These are phyloP conservation scores for Penicillium polonicum DNA, from an alignment of 2,329 filamentous ascomycete species.

Conservation along the genomic window DNA sequence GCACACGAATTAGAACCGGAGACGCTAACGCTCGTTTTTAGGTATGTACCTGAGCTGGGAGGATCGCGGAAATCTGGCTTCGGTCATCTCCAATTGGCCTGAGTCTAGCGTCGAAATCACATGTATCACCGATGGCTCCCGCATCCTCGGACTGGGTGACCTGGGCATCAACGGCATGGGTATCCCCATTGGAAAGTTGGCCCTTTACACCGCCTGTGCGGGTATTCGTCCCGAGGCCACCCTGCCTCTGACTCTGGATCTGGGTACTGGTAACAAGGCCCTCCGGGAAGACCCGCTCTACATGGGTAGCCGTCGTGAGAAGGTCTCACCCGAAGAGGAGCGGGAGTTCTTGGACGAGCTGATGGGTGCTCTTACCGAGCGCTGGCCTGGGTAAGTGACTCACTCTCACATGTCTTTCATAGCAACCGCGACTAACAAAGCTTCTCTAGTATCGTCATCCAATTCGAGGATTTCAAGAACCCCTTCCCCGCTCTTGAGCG, in stretches of 20 bases:
- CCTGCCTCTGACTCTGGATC: constrained; percentile 61
- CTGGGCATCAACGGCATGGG: constrained; percentile 96
- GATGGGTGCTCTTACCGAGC: constrained; percentile 84
- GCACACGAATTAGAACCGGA: constrained; percentile 25
- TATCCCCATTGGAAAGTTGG: constrained; percentile 94
- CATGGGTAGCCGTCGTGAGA: constrained; percentile 82
- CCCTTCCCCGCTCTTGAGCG: constrained; percentile 91
- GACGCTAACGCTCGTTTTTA: constrained; percentile 28
- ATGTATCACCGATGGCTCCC: constrained; percentile 92
- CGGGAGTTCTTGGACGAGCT: constrained; percentile 95
- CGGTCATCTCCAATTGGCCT: constrained; percentile 91
- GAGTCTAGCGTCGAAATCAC: constrained; percentile 88
- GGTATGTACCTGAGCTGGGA: constrained; percentile 91
- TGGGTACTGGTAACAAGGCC: constrained; percentile 63
- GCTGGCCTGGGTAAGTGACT: constrained; percentile 61
- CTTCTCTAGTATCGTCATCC: constrained; percentile 65
- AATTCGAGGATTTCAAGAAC: constrained; percentile 98
- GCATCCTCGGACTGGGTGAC: constrained; percentile 87
- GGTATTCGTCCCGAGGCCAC: constrained; percentile 80
- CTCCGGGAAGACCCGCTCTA: constrained; percentile 80
- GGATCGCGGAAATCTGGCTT: constrained; percentile 84
- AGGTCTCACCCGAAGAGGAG: constrained; percentile 74
- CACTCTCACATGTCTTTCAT: constrained; percentile 10
- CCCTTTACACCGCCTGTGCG: constrained; percentile 91
- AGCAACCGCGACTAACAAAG: constrained; percentile 20